Percentiles rank a stretch among this genome's conserved stretches.
Evolutionary conservation across 2,329 filamentous ascomycete species (phyloP).

Genomic region (Cercospora sesami): DNA sequence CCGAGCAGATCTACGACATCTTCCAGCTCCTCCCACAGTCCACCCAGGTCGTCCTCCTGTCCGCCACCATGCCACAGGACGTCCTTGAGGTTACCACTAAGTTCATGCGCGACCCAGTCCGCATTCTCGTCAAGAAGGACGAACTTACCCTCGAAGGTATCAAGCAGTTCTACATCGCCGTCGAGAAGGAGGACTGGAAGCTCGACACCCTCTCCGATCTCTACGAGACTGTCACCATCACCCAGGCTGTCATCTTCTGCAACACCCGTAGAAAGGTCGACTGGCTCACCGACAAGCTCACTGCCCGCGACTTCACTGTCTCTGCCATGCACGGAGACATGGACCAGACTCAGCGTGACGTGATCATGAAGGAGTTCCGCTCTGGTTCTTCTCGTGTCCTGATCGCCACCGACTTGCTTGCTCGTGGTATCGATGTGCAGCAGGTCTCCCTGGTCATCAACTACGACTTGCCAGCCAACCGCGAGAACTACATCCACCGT

Average conservation of each 20-base stretch:
- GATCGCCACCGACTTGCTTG: constrained; percentile 95
- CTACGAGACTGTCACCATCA: constrained; percentile 99
- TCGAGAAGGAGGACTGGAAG: constrained; percentile 99
- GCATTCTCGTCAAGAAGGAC: constrained; percentile 99
- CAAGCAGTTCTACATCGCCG: constrained; percentile 99
- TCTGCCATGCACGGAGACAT: constrained; percentile 99
- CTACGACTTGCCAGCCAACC: constrained; percentile 98
- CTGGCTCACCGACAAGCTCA: constrained; percentile 99
- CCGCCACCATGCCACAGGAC: constrained; percentile 98
- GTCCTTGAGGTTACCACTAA: constrained; percentile 99
- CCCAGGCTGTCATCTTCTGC: constrained; percentile 99
- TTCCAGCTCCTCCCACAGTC: constrained; percentile 98
- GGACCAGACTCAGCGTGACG: constrained; percentile 95
- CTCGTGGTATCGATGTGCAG: constrained; percentile 99
- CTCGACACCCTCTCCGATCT: constrained; percentile 97
- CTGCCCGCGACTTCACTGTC: constrained; percentile 94
- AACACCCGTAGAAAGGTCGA: constrained; percentile 99
- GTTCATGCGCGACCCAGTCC: constrained; percentile 99
- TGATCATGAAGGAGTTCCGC: constrained; percentile 99
- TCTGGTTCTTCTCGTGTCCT: constrained; percentile 97
- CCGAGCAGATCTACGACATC: constrained; percentile 99
- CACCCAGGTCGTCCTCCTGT: constrained; percentile 96
- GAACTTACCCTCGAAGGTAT: constrained; percentile 99
- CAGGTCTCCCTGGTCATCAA: constrained; percentile 99
- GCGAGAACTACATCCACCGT: constrained; percentile 99